Evolutionary conservation across 1,139 yeast genomes (phyloP).

Genomic region (Blastobotrys ciferrii): DNA sequence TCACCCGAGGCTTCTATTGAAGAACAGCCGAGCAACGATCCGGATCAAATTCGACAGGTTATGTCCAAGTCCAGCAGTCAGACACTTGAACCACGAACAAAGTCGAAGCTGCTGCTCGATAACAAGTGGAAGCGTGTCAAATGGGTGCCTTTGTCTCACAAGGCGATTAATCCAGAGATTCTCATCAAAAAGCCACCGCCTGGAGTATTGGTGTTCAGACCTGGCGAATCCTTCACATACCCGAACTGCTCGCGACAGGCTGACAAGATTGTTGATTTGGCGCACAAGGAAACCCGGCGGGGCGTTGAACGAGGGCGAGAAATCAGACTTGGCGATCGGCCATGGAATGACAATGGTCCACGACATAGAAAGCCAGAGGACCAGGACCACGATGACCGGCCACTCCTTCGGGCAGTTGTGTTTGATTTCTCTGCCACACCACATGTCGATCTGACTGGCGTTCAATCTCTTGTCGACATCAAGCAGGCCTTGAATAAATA

Average conservation of each 20-base stretch:
- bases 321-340: constrained; percentile 61
- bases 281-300: constrained; percentile 58
- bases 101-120: constrained; percentile 8
- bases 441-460: constrained; percentile 72
- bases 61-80: background rate
- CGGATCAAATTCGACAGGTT: background rate
- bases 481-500: constrained; percentile 69
- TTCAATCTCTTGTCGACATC: constrained; percentile 75
- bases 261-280: constrained; percentile 68
- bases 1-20: background rate
- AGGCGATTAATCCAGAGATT: constrained; percentile 56
- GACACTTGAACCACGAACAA: background rate
- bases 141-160: constrained; percentile 76
- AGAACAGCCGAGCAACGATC: background rate
- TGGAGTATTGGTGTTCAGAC: constrained; percentile 83
- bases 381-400: constrained; percentile 52
- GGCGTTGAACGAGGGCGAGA: constrained; percentile 48
- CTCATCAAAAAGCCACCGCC: constrained; percentile 78
- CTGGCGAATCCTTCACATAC: constrained; percentile 76
- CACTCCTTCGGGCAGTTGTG: constrained; percentile 66
- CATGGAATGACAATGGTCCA: constrained; percentile 92
- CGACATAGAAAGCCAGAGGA: constrained; percentile 32
- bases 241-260: constrained; percentile 75
- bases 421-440: constrained; percentile 79
- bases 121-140: constrained; percentile 21